phyloP scores from a whole-genome alignment of 2,329 filamentous ascomycete genomes.

The Trichoderma citrinoviride region DNA sequence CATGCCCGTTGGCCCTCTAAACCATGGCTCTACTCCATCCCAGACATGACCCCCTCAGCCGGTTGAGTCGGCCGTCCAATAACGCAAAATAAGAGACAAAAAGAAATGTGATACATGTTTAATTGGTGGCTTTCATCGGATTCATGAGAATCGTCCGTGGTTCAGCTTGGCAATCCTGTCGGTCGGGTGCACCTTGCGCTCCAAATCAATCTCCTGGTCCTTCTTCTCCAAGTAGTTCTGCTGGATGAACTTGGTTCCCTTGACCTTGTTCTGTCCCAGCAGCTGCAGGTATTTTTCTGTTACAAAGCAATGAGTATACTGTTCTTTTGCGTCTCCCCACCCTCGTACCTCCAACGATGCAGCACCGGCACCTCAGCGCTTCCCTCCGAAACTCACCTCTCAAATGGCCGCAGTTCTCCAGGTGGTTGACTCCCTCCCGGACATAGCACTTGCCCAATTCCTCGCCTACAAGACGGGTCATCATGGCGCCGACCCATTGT shows the following conservation, averaged over 20 bases:
- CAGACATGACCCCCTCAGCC: background rate
- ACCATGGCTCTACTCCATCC: conserved; percentile 14
- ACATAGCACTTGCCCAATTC: conserved; percentile 85
- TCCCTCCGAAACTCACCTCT: conserved; percentile 61
- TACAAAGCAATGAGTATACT: conserved; percentile 17
- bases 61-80: conserved; percentile 1
- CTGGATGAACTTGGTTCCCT: conserved; percentile 76
- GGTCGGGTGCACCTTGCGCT: conserved; percentile 40
- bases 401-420: conserved; percentile 80
- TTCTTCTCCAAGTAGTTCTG: conserved; percentile 67
- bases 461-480: conserved; percentile 76
- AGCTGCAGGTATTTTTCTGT: conserved; percentile 77
- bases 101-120: conserved; percentile 1
- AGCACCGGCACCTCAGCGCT: background rate
- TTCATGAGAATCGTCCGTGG: conserved; percentile 35
- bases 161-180: conserved; percentile 42
- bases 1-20: conserved; percentile 5
- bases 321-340: background rate
- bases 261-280: conserved; percentile 72
- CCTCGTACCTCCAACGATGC: too few species aligned
- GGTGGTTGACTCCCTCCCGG: conserved; percentile 79
- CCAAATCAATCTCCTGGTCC: conserved; percentile 40
- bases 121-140: background rate
- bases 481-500: conserved; percentile 89
- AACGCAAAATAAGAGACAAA: background rate